Conservation (phyloP, 23 red algal species). For the Pyropia yezoensis region DNA sequence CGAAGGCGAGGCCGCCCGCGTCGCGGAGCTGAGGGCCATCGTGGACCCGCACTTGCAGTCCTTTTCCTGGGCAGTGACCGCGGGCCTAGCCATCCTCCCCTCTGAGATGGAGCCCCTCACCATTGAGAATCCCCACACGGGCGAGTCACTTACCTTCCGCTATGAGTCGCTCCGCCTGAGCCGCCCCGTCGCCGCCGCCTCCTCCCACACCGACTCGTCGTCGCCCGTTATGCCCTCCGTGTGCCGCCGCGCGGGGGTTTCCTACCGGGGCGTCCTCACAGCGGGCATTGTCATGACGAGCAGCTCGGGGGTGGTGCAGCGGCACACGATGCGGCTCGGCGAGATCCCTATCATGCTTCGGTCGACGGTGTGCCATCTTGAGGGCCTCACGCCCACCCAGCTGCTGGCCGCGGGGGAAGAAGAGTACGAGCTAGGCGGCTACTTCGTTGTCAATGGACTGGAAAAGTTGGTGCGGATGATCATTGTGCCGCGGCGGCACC, state of each 20-base stretch:
- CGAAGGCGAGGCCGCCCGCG: constrained; percentile 22
- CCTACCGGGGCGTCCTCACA: constrained; percentile 22
- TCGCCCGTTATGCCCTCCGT: constrained; percentile 12
- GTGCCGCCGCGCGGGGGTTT: constrained; percentile 28
- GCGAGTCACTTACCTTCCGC: constrained; percentile 31
- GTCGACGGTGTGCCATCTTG: constrained; percentile 45
- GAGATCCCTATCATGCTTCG: constrained; percentile 85
- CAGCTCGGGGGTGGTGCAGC: constrained; percentile 21
- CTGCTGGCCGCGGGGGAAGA: constrained; percentile 63
- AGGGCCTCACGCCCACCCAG: constrained; percentile 25
- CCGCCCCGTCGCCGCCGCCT: constrained; percentile 22
- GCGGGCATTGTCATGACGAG: constrained; percentile 14
- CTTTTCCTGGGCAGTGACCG: constrained; percentile 62
- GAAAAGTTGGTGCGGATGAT: constrained; percentile 83
- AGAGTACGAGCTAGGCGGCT: constrained; percentile 88
- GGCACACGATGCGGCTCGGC: constrained; percentile 43
- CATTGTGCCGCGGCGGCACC: constrained; percentile 75
- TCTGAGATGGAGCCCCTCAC: constrained; percentile 47
- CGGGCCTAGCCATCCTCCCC: constrained; percentile 27
- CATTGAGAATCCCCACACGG: constrained; percentile 10
- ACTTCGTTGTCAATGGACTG: constrained; percentile 84
- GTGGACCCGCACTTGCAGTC: constrained; percentile 68
- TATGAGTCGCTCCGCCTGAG: constrained; percentile 23
- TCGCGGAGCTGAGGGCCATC: constrained; percentile 27
- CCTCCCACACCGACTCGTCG: neutral